Evolutionary conservation across 2,329 filamentous ascomycete genomes (phyloP).

Genomic region (Mariannaea elegans): DNA sequence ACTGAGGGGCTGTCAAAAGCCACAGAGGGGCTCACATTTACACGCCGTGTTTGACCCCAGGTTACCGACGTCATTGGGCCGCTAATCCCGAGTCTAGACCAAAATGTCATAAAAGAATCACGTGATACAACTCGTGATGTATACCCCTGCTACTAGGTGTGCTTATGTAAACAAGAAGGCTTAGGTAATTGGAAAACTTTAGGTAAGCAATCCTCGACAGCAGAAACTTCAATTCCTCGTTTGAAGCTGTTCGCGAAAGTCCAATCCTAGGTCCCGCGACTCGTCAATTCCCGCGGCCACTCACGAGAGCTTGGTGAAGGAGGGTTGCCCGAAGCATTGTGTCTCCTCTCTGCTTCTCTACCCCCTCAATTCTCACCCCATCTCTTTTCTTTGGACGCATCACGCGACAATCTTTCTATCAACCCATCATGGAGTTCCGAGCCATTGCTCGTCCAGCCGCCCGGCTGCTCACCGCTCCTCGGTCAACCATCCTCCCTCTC

Average conservation of each 20-base stretch:
- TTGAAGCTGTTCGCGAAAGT: conserved; percentile 28
- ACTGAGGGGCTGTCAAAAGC: conserved; percentile 29
- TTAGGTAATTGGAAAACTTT: conserved; percentile 8
- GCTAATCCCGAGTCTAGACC: conserved; percentile 10
- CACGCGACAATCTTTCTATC: conserved; percentile 18
- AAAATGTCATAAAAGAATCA: not conserved
- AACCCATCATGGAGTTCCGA: conserved; percentile 47
- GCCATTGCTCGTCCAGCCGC: conserved; percentile 47
- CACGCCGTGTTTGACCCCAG: not conserved
- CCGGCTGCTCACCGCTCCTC: conserved; percentile 42
- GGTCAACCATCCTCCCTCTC: conserved; percentile 36
- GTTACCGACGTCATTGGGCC: conserved; percentile 34
- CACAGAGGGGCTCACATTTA: conserved; percentile 16
- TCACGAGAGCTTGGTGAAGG: conserved; percentile 28
- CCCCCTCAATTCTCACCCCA: not conserved
- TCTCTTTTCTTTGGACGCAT: not conserved
- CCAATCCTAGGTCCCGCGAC: conserved; percentile 29
- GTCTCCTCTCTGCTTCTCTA: not conserved
- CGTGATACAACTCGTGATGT: conserved; percentile 26
- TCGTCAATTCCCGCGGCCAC: conserved; percentile 37
- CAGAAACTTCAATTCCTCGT: conserved; percentile 41
- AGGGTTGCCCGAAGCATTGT: conserved; percentile 21
- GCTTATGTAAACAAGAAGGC: too few species aligned
- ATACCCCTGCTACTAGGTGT: accelerated
- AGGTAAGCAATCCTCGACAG: conserved; percentile 21